Evolutionary conservation across 805 yeast species (phyloP).

Genomic region (Nakazawaea pomicola): DNA sequence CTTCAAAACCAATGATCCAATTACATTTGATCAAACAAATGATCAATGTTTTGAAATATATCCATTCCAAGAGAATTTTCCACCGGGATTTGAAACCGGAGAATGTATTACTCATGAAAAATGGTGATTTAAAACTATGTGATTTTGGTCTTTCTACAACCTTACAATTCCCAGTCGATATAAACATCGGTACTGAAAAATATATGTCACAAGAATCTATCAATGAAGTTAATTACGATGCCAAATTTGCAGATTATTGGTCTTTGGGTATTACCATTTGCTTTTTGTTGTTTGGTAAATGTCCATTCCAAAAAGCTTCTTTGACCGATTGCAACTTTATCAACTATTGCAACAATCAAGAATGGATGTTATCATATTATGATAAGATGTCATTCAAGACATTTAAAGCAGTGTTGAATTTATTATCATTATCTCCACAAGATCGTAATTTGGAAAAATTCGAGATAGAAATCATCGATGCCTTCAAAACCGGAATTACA

Average conservation of each 20-base stretch:
- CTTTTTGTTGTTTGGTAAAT: conserved; percentile 44
- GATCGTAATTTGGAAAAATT: conserved; percentile 34
- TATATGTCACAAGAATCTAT: conserved; percentile 54
- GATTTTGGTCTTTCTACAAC: conserved; percentile 70
- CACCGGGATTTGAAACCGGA: conserved; percentile 77
- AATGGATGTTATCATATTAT: conserved; percentile 43
- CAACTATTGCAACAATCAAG: conserved; percentile 35
- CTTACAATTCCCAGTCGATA: conserved; percentile 24
- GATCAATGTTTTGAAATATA: conserved; percentile 42
- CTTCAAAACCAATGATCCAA: conserved; percentile 2
- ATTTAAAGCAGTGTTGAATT: conserved; percentile 33
- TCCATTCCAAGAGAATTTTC: conserved; percentile 55
- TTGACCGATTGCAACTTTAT: conserved; percentile 37
- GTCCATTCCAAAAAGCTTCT: conserved; percentile 40
- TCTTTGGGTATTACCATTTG: conserved; percentile 48
- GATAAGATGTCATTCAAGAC: conserved; percentile 34
- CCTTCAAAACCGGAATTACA: background rate
- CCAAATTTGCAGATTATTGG: conserved; percentile 49
- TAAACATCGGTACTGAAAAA: conserved; percentile 51
- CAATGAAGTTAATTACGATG: conserved; percentile 28
- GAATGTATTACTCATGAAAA: conserved; percentile 49
- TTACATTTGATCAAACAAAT: conserved; percentile 41
- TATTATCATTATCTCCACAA: conserved; percentile 32
- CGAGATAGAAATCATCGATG: background rate
- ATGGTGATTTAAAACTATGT: conserved; percentile 55